These are phyloP conservation scores for Fagopyrum homotropicum DNA, from an alignment of 148 eudicot species.

Conservation along the genomic window DNA sequence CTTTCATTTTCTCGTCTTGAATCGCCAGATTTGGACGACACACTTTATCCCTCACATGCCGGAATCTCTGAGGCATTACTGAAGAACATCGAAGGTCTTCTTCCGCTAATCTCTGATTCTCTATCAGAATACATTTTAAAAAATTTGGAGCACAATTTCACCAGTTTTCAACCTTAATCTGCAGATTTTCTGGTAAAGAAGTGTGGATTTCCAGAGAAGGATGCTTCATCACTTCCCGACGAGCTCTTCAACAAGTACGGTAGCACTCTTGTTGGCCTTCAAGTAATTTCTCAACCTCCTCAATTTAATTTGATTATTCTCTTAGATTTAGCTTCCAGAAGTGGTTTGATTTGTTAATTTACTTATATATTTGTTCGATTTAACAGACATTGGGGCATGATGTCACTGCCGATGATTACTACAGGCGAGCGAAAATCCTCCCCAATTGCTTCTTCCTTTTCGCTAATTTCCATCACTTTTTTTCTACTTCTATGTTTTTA, in stretches of 20 bases:
- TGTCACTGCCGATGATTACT: constrained; percentile 68
- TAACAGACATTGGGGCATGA: constrained; percentile 70
- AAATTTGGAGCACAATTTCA: background rate
- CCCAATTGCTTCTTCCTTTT: background rate
- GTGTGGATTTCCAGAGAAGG: constrained; percentile 49
- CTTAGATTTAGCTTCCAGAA: background rate
- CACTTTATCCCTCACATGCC: constrained; percentile 55
- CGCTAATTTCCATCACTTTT: background rate
- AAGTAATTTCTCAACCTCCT: constrained; percentile 31
- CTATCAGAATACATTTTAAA: background rate
- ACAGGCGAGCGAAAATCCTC: constrained; percentile 28
- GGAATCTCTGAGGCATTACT: constrained; percentile 56
- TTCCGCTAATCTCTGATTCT: background rate
- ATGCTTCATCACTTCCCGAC: constrained; percentile 62
- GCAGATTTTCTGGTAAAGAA: constrained; percentile 65
- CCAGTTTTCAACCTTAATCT: background rate
- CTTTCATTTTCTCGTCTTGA: too few relatives aligned
- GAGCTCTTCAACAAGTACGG: constrained; percentile 82
- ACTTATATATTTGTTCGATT: background rate
- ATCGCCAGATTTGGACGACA: constrained; percentile 82
- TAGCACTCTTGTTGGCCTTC: constrained; percentile 76
- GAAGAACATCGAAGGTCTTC: constrained; percentile 65
- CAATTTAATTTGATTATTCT: background rate
- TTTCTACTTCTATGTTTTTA: too few relatives aligned
- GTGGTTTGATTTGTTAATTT: background rate